Base-by-base conservation (phyloP, 805 yeast genomes). In the Candida tibetensis region DNA sequence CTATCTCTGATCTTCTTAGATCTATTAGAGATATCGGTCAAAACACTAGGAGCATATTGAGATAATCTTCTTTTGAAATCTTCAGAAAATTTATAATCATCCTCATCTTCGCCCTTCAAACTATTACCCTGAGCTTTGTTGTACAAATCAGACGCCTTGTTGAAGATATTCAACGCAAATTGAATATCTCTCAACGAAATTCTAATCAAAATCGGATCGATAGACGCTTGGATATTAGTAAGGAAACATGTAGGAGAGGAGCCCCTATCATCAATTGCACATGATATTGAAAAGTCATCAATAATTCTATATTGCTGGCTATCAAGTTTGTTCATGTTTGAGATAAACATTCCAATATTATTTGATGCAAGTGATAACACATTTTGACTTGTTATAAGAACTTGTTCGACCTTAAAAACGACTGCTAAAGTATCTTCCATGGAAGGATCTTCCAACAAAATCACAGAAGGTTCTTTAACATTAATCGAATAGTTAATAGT, bases 151-250 rank as follows among this genome's bases (percentile, higher is more conserved):
- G 82, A 74, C 0, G 95, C 96, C 46, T 71, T 78, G 48, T 84
- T 79, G 47, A 88, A 73, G 19, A 93, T 86, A 9, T 72, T 66
- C 49, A 84, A 58, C 0, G 95, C 97, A 31, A 95, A 68, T 33
- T 85, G 66, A 30, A 93, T 85, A 66, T 93, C 99, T 42, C 95
- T 72, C 39, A 91, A 61, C 0, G 98, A 89, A 13, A 93, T 74
- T 44, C 98, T 73, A 60, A 91, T 59, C 13, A 91, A 62, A 27
- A 93, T 57, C 0, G 95, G 93, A 41, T 91, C 97, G 21, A 90
- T 71, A 0, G 88, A 76, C 6, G 82, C 71, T 39, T 81, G 82
- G 8, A 89, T 71, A 25, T 72, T 67, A 0, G 95, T 82, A 35
- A 87, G 55, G 34, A 75, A 70, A 15, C 76, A 76, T 1, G 76